Percentiles rank a stretch among this genome's conserved stretches.
phyloP scores from a whole-genome alignment of 1,284 basidiomycete species.

The Cryptococcus hybrid region DNA sequence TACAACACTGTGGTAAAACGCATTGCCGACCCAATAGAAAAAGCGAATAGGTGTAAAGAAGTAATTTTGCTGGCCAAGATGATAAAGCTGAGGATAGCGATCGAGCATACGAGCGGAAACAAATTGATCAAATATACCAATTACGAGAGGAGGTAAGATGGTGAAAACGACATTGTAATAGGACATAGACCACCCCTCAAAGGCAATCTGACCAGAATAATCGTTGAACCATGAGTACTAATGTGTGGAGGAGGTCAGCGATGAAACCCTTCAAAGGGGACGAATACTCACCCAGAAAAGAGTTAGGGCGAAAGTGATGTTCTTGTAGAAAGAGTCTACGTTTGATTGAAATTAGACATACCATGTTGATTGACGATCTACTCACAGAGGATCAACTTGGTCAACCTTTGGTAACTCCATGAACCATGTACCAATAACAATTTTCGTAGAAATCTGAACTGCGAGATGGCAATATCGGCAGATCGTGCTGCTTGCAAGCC shows the following conservation, averaged over 20 bases:
- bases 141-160: conserved; percentile 92
- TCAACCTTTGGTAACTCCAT: conserved; percentile 95
- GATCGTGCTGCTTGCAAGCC: conserved; percentile 96
- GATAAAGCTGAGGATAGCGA: conserved; percentile 95
- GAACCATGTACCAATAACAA: conserved; percentile 94
- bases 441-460: conserved; percentile 97
- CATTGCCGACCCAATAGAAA: conserved; percentile 95
- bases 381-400: conserved; percentile 91
- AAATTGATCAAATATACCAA: conserved; percentile 97
- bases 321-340: conserved; percentile 93
- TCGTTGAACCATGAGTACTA: conserved; percentile 98
- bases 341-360: not conserved
- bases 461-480: conserved; percentile 95
- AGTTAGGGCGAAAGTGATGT: conserved; percentile 96
- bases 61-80: conserved; percentile 83
- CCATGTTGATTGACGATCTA: conserved; percentile 21
- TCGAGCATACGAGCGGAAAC: conserved; percentile 95
- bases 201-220: conserved; percentile 97
- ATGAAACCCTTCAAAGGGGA: not conserved
- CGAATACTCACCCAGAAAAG: conserved; percentile 79
- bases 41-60: conserved; percentile 91
- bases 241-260: not conserved
- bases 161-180: conserved; percentile 93
- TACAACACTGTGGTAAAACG: conserved; percentile 88
- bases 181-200: conserved; percentile 98